Base-by-base conservation (phyloP, 1,284 basidiomycete genomes). In the Cutaneotrichosporon arboriforme region DNA sequence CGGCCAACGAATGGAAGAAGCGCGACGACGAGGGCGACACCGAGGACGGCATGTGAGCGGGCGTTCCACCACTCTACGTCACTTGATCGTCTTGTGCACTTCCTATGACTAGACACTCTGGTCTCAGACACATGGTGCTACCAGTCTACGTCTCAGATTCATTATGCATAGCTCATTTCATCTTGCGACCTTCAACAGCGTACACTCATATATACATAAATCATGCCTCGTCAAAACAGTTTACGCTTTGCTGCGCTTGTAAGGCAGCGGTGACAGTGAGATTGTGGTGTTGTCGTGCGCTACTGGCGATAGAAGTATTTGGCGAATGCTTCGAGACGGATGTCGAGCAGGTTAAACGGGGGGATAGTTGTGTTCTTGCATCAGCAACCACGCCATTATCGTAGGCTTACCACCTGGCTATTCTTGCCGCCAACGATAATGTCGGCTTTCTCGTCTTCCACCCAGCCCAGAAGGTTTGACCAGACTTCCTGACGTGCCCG, bases 301-400 rank as follows among this genome's bases (percentile, higher is more conserved):
- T 45, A 45, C 60, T 90, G 87, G 4, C 77, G 75, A 71, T 91
- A 91, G 68, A 90, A 91, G 73, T 89, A 79, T 7, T 80, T 76
- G 80, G 90, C 83, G 36, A 92, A 81, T 0, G 75, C 81, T 62
- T 87, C 81, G 1, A 84, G 76, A 63, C 90, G 84, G 0, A 86
- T 84, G 7, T 85, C 80, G 0, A 88, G 86, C 40, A 93, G 72
- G 63, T 91, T 90, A 72, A 90, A 87, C n/a, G 93, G 64, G 0
- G 90, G 90, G 62, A 90, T 88, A 0, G 87, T 90, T 1, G 89
- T 87, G 64, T 93, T 94, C 88, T 90, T 61, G 18, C 14, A 21
- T 18, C 22, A 20, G 38, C 18, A 33, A 35, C 4, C 2, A 5
- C 13, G 20, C 5, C 34, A 34, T 3, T 26, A 2, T 4, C 1